Evolutionary conservation across 2,329 filamentous ascomycete genomes (phyloP).

Genomic region (Drechslera avenae): DNA sequence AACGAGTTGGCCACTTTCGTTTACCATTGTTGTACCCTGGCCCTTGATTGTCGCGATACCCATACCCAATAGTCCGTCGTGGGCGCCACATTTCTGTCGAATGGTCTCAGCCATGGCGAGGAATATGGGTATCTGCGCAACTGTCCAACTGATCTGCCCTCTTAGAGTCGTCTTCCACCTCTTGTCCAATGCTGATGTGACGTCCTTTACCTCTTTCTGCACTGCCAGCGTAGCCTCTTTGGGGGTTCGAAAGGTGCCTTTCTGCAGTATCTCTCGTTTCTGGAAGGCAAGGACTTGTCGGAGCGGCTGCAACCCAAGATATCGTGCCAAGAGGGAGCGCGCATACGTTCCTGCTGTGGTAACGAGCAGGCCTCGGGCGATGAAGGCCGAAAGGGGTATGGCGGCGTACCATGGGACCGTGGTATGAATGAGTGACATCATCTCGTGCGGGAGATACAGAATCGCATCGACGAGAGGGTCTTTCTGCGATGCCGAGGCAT

Average conservation of each 20-base stretch:
- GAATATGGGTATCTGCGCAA: slow-evolving; percentile 45
- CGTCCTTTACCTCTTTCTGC: slow-evolving; percentile 27
- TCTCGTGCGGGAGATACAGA: slow-evolving; percentile 51
- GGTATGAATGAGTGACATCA: slow-evolving; percentile 59
- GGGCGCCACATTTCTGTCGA: slow-evolving; percentile 41
- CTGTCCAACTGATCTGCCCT: slow-evolving; percentile 35
- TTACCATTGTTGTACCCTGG: slow-evolving; percentile 3
- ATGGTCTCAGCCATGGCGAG: slow-evolving; percentile 46
- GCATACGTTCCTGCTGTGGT: slow-evolving; percentile 54
- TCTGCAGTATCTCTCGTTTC: slow-evolving; percentile 27
- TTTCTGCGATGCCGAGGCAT: slow-evolving; percentile 51
- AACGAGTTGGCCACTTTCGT: slow-evolving; percentile 11
- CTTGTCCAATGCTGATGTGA: slow-evolving; percentile 29
- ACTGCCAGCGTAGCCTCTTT: slow-evolving; percentile 21
- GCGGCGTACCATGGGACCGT: slow-evolving; percentile 60
- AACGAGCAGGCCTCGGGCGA: slow-evolving; percentile 56
- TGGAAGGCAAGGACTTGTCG: slow-evolving; percentile 37
- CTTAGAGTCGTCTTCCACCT: slow-evolving; percentile 37
- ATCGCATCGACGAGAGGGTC: slow-evolving; percentile 51
- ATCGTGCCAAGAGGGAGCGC: slow-evolving; percentile 49
- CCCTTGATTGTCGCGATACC: slow-evolving; percentile 16
- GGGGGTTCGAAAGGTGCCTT: slow-evolving; percentile 27
- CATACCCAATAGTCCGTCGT: slow-evolving; percentile 40
- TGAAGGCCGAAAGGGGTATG: slow-evolving; percentile 60
- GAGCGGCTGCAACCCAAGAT: slow-evolving; percentile 52